phyloP scores from a whole-genome alignment of 108 stramenopile species.

The Phaeodactylum tricornutum region DNA sequence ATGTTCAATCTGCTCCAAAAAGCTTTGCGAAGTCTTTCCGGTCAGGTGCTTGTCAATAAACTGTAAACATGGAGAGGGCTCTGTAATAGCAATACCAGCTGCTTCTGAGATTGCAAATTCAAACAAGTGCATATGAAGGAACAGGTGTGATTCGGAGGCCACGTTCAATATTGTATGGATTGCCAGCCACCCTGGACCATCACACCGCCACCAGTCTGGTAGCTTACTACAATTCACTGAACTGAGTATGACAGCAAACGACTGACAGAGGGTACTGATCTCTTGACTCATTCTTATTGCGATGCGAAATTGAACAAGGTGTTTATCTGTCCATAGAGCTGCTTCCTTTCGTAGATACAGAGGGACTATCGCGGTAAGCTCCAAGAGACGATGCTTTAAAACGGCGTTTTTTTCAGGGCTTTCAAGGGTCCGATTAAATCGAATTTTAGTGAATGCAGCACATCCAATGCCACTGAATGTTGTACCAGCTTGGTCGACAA shows the following conservation, averaged over 20 bases:
- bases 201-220: slow-evolving; percentile 14
- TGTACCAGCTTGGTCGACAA: too few species aligned
- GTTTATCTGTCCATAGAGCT: background rate
- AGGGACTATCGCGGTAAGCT: background rate
- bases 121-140: slow-evolving; percentile 5
- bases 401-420: background rate
- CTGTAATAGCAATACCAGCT: background rate
- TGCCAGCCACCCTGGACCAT: slow-evolving; percentile 8
- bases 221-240: slow-evolving; percentile 6
- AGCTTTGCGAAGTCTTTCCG: background rate
- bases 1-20: background rate
- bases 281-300: too few species aligned
- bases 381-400: background rate
- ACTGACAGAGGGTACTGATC: slow-evolving; percentile 8
- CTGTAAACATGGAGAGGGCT: background rate
- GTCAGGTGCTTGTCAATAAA: background rate
- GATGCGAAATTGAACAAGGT: too few species aligned
- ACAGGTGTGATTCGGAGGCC: slow-evolving; percentile 1
- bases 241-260: slow-evolving; percentile 4
- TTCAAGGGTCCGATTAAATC: background rate
- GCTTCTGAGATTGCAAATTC: slow-evolving; percentile 14
- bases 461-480: too few species aligned
- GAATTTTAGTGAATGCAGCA: too few species aligned
- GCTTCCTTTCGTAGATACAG: background rate
- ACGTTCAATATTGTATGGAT: background rate